Conservation (phyloP, 208 protist genomes). For the Acanthamoeba healyi region DNA sequence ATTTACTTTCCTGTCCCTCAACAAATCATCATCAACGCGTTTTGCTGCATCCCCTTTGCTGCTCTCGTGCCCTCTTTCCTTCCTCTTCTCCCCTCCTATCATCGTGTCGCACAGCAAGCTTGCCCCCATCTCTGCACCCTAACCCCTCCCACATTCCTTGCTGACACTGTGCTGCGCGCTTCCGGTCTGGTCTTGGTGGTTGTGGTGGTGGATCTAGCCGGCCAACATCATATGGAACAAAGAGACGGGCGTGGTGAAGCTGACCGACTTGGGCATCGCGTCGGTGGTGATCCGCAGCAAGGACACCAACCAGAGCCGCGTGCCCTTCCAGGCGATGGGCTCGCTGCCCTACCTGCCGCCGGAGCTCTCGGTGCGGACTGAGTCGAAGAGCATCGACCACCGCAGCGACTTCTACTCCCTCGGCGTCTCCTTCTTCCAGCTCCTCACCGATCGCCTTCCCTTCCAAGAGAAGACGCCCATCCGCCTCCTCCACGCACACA, state of each 20-base stretch:
- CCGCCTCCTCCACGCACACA: slow-evolving; percentile 55
- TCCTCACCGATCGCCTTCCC: background rate
- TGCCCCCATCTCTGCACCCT: too few relatives aligned
- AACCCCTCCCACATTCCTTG: too few relatives aligned
- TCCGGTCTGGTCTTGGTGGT: background rate
- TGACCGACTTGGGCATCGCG: slow-evolving; percentile 23
- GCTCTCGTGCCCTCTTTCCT: too few relatives aligned
- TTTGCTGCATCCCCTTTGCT: background rate
- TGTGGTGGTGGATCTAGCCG: background rate
- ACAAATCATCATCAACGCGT: background rate
- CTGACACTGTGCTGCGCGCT: background rate
- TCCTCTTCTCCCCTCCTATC: background rate
- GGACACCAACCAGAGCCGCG: background rate
- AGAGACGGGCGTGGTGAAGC: slow-evolving; percentile 38
- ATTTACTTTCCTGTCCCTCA: too few relatives aligned
- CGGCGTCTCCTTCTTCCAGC: slow-evolving; percentile 64
- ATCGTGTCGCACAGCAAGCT: too few relatives aligned
- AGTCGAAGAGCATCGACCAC: slow-evolving; percentile 21
- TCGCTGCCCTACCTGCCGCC: slow-evolving; percentile 70
- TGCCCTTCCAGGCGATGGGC: slow-evolving; percentile 18
- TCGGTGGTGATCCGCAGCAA: slow-evolving; percentile 55
- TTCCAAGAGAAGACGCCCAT: slow-evolving; percentile 60
- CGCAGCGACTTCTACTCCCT: slow-evolving; percentile 72
- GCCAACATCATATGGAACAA: slow-evolving; percentile 52
- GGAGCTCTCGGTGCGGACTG: slow-evolving; percentile 34